Base-by-base conservation (phyloP, 2,329 filamentous ascomycete genomes). In the Hypoxylon rubiginosum region DNA sequence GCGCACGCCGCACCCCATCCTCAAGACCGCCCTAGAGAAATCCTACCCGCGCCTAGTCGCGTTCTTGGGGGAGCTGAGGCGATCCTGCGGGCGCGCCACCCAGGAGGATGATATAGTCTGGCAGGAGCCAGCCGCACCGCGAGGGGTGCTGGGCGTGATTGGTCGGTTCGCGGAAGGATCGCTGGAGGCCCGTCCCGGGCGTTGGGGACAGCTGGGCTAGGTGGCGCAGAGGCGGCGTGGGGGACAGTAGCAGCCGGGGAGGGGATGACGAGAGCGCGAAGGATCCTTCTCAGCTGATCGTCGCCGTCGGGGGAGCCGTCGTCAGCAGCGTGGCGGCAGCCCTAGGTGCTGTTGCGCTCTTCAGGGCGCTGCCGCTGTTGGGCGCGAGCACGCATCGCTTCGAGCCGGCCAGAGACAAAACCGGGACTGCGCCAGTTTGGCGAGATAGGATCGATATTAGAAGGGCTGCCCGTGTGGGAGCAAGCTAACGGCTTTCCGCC, bases 371-470 rank as follows among this genome's bases (percentile, higher is more conserved):
- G 59, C 76, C 80, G 26, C 81, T n/a, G 1, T 83, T 85, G 66
- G 85, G 85, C 1, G 75, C 79, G n/a, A 73, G 76, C 19, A 76
- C 77, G 11, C 81, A 86, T 54, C 71, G 79, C 1, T 87, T 84
- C 79, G 75, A 75, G 60, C 73, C 78, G 1, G 61, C 72, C n/a
- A 74, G 66, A 41, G 71, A 71, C 1, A 69, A 57, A 46, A 11
- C 69, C 11, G 71, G n/a, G 76, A 0, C 66, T 86, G 34, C 77
- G 79, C 52, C 78, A 79, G 61, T 84, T 84, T 67, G 84, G 84
- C 3, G 82, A 83, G 21, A 75, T 85, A 15, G 83, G 84, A 0
- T 78, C 80, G 0, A 81, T 86, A 75, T 69, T 86, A 30, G 71
- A 77, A 26, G 62, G 57, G 7, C 48, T 78, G 6, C 74, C 74